phyloP scores from a whole-genome alignment of 305 asterid species.

The Lippia alba region DNA sequence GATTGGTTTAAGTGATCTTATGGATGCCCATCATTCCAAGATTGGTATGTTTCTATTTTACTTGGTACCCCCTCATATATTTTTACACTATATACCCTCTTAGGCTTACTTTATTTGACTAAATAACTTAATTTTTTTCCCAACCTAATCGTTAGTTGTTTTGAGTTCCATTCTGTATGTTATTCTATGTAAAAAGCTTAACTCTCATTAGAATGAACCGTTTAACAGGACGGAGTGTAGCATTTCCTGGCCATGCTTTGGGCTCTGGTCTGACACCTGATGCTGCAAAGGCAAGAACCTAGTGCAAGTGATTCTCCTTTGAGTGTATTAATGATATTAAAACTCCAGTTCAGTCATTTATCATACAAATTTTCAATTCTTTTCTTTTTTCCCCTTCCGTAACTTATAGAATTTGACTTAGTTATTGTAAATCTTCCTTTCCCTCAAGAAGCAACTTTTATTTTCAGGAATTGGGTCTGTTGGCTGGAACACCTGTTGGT shows the following conservation, averaged over 20 bases:
- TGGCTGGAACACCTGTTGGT: slow-evolving; percentile 90
- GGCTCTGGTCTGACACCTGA: slow-evolving; percentile 86
- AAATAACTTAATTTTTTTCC: slow-evolving; percentile 7
- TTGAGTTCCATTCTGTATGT: slow-evolving; percentile 15
- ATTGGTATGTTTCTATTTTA: slow-evolving; percentile 61
- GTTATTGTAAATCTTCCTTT: slow-evolving; percentile 21
- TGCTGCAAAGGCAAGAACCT: slow-evolving; percentile 90
- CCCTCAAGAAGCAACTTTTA: slow-evolving; percentile 35
- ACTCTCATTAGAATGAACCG: slow-evolving; percentile 26
- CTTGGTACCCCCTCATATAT: slow-evolving; percentile 26
- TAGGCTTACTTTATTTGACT: slow-evolving; percentile 8
- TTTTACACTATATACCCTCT: slow-evolving; percentile 22
- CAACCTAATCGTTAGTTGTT: slow-evolving; percentile 6
- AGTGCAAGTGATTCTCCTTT: slow-evolving; percentile 32
- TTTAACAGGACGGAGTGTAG: slow-evolving; percentile 89
- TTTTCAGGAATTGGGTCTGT: slow-evolving; percentile 87
- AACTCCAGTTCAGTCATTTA: slow-evolving; percentile 24
- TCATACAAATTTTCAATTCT: not conserved
- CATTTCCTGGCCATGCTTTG: slow-evolving; percentile 98
- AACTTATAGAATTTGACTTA: slow-evolving; percentile 12
- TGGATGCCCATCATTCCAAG: slow-evolving; percentile 94
- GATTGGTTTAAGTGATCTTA: slow-evolving; percentile 94
- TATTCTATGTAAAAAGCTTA: slow-evolving; percentile 28
- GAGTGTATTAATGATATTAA: slow-evolving; percentile 38
- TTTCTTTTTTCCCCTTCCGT: not conserved